These are phyloP conservation scores for Populus trichocarpa DNA, from an alignment of 441 rosid genomes.

Conservation along the genomic window DNA sequence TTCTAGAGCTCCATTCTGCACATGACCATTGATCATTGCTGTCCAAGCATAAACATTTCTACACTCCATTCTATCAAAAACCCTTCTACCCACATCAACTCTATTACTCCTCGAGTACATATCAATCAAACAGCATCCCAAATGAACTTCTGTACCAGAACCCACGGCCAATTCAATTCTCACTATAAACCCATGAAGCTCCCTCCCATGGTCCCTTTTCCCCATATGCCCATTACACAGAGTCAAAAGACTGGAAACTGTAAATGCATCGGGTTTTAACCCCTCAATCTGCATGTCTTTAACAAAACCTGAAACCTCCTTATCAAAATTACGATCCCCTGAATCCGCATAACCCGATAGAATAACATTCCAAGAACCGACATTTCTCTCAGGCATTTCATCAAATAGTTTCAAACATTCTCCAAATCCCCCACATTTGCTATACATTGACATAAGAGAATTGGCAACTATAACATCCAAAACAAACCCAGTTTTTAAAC, in stretches of 20 bases:
- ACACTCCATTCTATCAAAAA: conserved; percentile 40
- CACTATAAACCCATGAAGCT: conserved; percentile 49
- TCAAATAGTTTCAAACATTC: conserved; percentile 46
- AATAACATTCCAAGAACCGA: conserved; percentile 48
- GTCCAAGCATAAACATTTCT: conserved; percentile 63
- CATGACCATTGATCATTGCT: conserved; percentile 57
- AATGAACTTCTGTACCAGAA: conserved; percentile 36
- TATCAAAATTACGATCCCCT: conserved; percentile 14
- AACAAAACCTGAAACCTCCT: conserved; percentile 28
- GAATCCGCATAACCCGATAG: conserved; percentile 36
- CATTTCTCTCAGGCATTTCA: conserved; percentile 55
- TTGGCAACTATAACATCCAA: conserved; percentile 41
- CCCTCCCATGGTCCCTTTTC: conserved; percentile 42
- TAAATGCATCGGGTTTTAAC: conserved; percentile 45
- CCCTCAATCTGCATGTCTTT: conserved; percentile 42
- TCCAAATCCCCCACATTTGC: conserved; percentile 35
- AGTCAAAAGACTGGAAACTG: conserved; percentile 52
- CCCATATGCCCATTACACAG: conserved; percentile 24
- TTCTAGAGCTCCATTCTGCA: conserved; percentile 38
- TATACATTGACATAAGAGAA: conserved; percentile 54
- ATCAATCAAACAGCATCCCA: conserved; percentile 60
- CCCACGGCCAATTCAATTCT: conserved; percentile 31
- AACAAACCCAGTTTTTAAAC: conserved; percentile 40
- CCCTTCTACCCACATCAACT: conserved; percentile 28
- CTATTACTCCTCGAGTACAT: conserved; percentile 45